Conservation (phyloP, 2,329 filamentous ascomycete species). For the Didymella pinodella region DNA sequence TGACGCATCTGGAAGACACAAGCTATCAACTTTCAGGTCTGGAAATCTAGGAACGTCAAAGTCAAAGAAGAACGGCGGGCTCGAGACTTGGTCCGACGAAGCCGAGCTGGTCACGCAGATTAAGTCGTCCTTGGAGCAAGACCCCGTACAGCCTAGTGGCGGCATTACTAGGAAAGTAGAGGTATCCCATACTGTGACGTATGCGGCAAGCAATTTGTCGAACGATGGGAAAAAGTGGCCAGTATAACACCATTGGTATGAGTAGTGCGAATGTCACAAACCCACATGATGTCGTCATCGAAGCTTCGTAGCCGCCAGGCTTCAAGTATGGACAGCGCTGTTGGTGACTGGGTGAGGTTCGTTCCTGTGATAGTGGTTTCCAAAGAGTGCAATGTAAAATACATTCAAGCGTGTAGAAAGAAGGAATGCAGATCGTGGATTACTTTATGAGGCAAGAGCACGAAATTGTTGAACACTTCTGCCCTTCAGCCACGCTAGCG, state of each 20-base stretch:
- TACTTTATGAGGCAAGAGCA: constrained; percentile 1
- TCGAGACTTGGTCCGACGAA: constrained; percentile 18
- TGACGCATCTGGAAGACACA: background rate
- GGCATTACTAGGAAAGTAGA: constrained; percentile 18
- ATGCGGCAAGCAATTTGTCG: constrained; percentile 9
- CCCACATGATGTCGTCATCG: background rate
- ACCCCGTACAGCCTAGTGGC: background rate
- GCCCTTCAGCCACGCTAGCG: constrained; percentile 19
- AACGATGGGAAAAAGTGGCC: constrained; percentile 11
- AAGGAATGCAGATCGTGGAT: background rate
- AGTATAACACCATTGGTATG: background rate
- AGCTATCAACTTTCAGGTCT: constrained; percentile 14
- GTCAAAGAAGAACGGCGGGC: background rate
- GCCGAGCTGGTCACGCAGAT: constrained; percentile 19
- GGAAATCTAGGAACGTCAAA: constrained; percentile 8
- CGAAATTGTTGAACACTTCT: constrained; percentile 11
- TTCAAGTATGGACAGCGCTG: background rate
- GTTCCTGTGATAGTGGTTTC: background rate
- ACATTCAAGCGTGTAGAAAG: background rate
- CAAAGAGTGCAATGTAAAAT: background rate
- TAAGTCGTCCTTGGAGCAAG: constrained; percentile 8
- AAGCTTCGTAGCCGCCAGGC: background rate
- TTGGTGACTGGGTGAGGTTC: background rate
- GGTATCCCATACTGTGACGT: constrained; percentile 15
- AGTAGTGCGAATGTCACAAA: background rate